A percentile compares a stretch with the other conserved stretches of the same genome.
These are phyloP conservation scores for Knoxia roxburghii DNA, from an alignment of 257 asterid genomes.

Conservation along the genomic window DNA sequence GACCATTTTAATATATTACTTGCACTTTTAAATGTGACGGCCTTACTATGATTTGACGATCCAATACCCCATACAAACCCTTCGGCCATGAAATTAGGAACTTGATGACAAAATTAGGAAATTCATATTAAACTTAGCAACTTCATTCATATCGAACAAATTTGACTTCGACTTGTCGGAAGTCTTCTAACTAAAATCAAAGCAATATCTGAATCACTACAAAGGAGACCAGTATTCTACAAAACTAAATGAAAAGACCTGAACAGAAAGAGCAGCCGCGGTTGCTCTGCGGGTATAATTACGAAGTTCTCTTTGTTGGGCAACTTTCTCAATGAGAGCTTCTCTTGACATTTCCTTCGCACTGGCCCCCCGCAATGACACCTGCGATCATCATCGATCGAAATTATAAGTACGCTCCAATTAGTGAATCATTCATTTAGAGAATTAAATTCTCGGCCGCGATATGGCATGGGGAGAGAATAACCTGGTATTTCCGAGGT, in stretches of 20 bases:
- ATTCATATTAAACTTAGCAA: neutral
- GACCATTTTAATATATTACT: neutral
- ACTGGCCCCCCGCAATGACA: constrained; percentile 91
- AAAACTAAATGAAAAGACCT: constrained; percentile 32
- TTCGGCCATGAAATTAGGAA: neutral
- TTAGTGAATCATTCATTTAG: neutral
- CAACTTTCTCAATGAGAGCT: constrained; percentile 69
- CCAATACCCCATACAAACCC: neutral
- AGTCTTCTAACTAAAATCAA: neutral
- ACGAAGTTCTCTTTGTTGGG: constrained; percentile 76
- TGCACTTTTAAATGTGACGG: neutral
- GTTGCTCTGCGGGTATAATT: constrained; percentile 63
- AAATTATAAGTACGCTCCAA: constrained; percentile 1
- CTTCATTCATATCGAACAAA: neutral
- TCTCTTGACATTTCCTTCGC: constrained; percentile 79
- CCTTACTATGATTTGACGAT: neutral
- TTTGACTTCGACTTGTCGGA: neutral
- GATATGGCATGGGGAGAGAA: neutral
- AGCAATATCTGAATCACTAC: neutral
- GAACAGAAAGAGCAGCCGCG: constrained; percentile 62
- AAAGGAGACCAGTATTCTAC: neutral
- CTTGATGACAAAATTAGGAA: neutral
- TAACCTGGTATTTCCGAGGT: constrained; percentile 31
- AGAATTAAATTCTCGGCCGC: neutral
- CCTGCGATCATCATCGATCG: constrained; percentile 44